Evolutionary conservation across 1,139 yeast genomes (phyloP).

Genomic region (Ogataea hybrid): DNA sequence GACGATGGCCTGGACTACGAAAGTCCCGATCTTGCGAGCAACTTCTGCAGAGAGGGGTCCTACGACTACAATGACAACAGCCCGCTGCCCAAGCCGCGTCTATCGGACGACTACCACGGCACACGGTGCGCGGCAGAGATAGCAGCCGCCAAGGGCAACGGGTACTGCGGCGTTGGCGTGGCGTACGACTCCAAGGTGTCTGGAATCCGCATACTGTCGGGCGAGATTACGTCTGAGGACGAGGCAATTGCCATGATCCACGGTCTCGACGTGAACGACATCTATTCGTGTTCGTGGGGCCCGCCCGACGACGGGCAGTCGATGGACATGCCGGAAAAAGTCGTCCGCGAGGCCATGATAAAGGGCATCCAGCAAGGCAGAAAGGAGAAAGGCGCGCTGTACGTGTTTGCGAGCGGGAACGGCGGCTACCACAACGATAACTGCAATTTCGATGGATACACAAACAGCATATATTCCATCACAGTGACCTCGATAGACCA

Average conservation of each 20-base stretch:
- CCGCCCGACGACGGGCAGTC: conserved; percentile 92
- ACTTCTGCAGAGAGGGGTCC: conserved; percentile 72
- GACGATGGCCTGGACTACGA: conserved; percentile 94
- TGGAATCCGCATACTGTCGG: conserved; percentile 87
- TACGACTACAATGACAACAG: conserved; percentile 89
- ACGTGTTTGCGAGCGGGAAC: conserved; percentile 96
- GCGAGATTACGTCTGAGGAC: conserved; percentile 74
- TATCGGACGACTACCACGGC: conserved; percentile 90
- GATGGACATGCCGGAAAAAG: conserved; percentile 75
- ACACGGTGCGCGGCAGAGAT: conserved; percentile 99
- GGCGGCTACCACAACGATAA: conserved; percentile 84
- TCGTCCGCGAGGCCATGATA: conserved; percentile 78
- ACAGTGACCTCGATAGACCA: conserved; percentile 95
- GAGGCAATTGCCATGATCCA: conserved; percentile 88
- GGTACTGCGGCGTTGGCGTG: conserved; percentile 91
- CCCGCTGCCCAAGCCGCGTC: conserved; percentile 73
- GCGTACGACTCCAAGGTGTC: conserved; percentile 85
- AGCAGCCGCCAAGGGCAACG: conserved; percentile 80
- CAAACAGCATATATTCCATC: conserved; percentile 91
- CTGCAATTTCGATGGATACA: conserved; percentile 97
- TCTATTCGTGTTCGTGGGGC: conserved; percentile 98
- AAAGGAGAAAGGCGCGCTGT: conserved; percentile 75
- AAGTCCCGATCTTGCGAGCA: conserved; percentile 65
- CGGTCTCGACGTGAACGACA: conserved; percentile 79
- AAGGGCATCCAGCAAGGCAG: conserved; percentile 89